Conservation (phyloP, 176 grass and related monocot species). For the Avena atlantica region DNA sequence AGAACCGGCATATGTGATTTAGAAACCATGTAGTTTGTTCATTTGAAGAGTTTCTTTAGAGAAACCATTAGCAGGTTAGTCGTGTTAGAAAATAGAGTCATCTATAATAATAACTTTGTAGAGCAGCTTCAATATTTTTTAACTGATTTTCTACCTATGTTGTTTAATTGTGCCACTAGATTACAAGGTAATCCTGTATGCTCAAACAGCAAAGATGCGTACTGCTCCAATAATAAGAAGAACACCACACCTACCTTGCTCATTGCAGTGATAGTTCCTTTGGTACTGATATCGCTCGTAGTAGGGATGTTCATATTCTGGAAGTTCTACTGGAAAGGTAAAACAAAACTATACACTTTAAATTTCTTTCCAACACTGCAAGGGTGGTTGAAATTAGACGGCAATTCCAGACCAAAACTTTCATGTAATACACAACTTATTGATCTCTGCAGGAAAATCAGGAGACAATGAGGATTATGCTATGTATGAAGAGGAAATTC, state of each 20-base stretch:
- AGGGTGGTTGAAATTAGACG: neutral
- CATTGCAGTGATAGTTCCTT: constrained; percentile 29
- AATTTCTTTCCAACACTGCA: neutral
- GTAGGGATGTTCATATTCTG: neutral
- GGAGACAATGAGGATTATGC: no score
- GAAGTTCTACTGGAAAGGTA: constrained; percentile 21
- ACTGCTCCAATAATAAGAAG: constrained; percentile 13
- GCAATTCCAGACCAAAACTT: neutral
- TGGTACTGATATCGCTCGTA: neutral
- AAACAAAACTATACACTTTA: neutral
- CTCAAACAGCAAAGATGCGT: neutral
- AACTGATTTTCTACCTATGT: neutral
- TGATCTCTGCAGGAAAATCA: neutral
- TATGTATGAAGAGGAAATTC: no score
- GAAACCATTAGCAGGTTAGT: neutral
- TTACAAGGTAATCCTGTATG: constrained; percentile 37
- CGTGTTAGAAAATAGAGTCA: neutral
- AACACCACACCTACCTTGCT: neutral
- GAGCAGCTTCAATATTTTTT: neutral
- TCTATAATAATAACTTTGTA: neutral
- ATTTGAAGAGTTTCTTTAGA: neutral
- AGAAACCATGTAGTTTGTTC: neutral
- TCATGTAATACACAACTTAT: neutral
- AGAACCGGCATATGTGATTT: no score
- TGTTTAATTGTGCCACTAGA: neutral